phyloP scores from a whole-genome alignment of 2,329 filamentous ascomycete genomes.

The Oidium heveae region DNA sequence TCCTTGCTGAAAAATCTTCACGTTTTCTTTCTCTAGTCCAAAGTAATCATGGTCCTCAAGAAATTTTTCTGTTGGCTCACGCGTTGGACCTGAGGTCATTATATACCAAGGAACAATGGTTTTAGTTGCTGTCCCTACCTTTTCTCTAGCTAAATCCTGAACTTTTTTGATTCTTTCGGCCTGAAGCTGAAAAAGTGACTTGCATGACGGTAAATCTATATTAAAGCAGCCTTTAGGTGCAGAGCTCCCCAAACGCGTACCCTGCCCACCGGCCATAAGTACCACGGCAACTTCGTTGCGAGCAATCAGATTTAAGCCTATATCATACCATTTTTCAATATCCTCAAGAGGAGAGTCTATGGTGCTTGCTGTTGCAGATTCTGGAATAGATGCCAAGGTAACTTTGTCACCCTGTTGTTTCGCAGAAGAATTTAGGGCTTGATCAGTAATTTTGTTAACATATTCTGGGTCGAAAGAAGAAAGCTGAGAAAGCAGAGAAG shows the following conservation, averaged over 20 bases:
- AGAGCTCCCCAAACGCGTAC: conserved; percentile 79
- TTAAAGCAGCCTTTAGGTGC: conserved; percentile 95
- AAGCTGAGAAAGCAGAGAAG: conserved; percentile 57
- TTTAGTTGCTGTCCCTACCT: conserved; percentile 28
- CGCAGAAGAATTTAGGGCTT: conserved; percentile 54
- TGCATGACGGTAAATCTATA: conserved; percentile 76
- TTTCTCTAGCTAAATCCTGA: conserved; percentile 53
- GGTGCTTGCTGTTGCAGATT: conserved; percentile 66
- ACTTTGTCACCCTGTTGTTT: conserved; percentile 15
- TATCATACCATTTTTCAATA: conserved; percentile 61
- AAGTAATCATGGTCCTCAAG: conserved; percentile 82
- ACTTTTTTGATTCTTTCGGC: conserved; percentile 79
- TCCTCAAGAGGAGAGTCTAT: conserved; percentile 64
- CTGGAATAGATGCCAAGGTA: conserved; percentile 63
- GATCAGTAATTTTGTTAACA: conserved; percentile 70
- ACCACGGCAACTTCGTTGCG: conserved; percentile 59
- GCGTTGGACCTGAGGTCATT: conserved; percentile 93
- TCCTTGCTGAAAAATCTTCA: conserved; percentile 88
- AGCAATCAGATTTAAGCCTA: conserved; percentile 37
- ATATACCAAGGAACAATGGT: conserved; percentile 87
- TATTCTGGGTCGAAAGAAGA: conserved; percentile 55
- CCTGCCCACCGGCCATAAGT: conserved; percentile 91
- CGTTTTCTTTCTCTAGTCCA: conserved; percentile 61
- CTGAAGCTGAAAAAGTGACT: conserved; percentile 94
- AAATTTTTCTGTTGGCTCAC: conserved; percentile 76